Evolutionary conservation across 192 early-diverging fungal species (phyloP).

Genomic region (Diversispora eburnea): DNA sequence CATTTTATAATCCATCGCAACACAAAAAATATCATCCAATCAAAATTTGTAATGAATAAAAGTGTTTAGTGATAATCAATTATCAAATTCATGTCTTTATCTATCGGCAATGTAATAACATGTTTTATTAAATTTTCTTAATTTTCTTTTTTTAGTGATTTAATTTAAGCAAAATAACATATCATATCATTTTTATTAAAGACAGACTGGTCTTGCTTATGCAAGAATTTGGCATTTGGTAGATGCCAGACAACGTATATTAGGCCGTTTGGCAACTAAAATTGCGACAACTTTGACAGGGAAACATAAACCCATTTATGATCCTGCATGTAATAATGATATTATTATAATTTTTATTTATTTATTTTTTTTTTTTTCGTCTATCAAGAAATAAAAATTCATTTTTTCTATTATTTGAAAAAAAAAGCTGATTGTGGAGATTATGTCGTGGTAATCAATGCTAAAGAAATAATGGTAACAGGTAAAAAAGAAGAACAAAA

Average conservation of each 20-base stretch:
- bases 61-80: too few relatives aligned
- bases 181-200: conserved; percentile 5
- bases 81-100: conserved; percentile 47
- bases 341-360: too few relatives aligned
- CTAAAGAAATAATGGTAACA: conserved; percentile 70
- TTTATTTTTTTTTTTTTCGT: too few relatives aligned
- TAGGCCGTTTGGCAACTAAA: conserved; percentile 81
- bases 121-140: neutral
- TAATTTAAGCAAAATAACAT: neutral
- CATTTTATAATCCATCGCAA: too few relatives aligned
- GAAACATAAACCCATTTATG: conserved; percentile 92
- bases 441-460: conserved; percentile 94
- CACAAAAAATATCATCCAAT: too few relatives aligned
- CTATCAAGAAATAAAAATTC: too few relatives aligned
- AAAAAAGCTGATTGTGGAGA: conserved; percentile 85
- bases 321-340: conserved; percentile 66
- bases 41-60: too few relatives aligned
- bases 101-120: conserved; percentile 50
- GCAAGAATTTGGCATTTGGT: conserved; percentile 91
- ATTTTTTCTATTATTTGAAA: too few relatives aligned
- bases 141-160: neutral
- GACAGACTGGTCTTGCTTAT: conserved; percentile 75
- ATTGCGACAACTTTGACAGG: conserved; percentile 91
- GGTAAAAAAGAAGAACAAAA: conserved; percentile 86
- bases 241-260: conserved; percentile 78